Evolutionary conservation across 2,329 filamentous ascomycete species (phyloP), one percentile per base, ranked within the genome.

Genomic region (Chrysoporthe puriensis): DNA sequence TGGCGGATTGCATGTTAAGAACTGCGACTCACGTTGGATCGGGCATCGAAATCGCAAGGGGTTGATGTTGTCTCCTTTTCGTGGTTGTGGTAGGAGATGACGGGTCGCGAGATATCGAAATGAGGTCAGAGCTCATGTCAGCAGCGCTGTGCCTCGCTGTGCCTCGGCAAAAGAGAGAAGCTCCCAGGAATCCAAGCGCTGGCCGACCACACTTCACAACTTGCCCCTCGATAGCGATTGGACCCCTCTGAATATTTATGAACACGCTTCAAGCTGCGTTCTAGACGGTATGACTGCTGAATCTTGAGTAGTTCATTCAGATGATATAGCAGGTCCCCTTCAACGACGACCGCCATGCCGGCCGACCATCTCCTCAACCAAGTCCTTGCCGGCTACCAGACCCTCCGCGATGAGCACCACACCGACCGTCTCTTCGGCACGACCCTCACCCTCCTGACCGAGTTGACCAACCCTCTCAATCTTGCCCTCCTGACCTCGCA

Each of bases 401-500:
- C 85, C 71, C 77, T 83, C 61, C 84, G 84, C 76, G 81, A 85
- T 76, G 79, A 80, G 61, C 74, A 77, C 64, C 82, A 81, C 71
- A 85, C 83, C 34, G 81, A 86, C 70, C 84, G 86, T 76, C 84
- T 89, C 73, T 81, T 91, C 74, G 88, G 85, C 70, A 90, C 89
- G 57, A 91, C 90, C 18, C 84, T 87, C 21, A 86, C 88, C 50
- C 85, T 94, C 42, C 83, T 94, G 66, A 86, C 88, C 18, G 86
- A 86, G 61, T 86, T 94, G 63, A 88, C 88, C 70, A 94, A 94
- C 74, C 91, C 91, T 16, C 85, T 92, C 66, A 94, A 94, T 77
- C 83, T 93, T 73, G 87, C 88, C 52, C 83, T 94, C 14, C 83
- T 94, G 64, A 91, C 90, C 0, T 90, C 89, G 36, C 90, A 94